A percentile compares a stretch with the other conserved stretches of the same genome.
Evolutionary conservation across 139 green algal genomes (phyloP).

Genomic region (Haematococcus lacustris): DNA sequence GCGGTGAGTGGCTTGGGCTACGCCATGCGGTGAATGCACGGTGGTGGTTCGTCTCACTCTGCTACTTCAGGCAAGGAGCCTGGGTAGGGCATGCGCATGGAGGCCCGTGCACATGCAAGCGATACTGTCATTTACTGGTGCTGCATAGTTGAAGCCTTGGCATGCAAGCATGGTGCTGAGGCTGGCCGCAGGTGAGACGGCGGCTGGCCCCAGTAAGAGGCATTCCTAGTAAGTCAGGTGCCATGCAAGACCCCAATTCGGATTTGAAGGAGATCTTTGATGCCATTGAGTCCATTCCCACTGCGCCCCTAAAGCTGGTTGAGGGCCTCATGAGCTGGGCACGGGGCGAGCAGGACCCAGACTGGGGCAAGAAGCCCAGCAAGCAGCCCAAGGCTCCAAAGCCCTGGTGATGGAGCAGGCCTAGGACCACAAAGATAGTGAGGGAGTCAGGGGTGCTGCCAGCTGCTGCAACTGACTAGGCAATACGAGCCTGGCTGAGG

Average conservation of each 20-base stretch:
- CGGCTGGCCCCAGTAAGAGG: slow-evolving; percentile 89
- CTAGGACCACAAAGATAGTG: no score
- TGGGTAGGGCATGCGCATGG: background rate
- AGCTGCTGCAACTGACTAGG: background rate
- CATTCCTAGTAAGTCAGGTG: slow-evolving; percentile 88
- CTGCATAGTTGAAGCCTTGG: background rate
- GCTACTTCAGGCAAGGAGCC: background rate
- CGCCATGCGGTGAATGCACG: background rate
- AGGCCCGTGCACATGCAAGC: background rate
- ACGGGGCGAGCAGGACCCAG: slow-evolving; percentile 39
- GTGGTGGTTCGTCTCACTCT: background rate
- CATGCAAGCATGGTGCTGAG: background rate
- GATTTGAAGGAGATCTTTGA: slow-evolving; percentile 94
- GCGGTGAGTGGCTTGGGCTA: slow-evolving; percentile 7
- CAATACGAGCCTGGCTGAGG: no score
- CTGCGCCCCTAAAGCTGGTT: slow-evolving; percentile 56
- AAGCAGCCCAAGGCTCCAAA: slow-evolving; percentile 6
- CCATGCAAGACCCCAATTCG: slow-evolving; percentile 77
- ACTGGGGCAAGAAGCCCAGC: slow-evolving; percentile 14
- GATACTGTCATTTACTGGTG: no score
- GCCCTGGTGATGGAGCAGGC: slow-evolving; percentile 8
- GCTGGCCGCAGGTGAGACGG: slow-evolving; percentile 35
- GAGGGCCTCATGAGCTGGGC: slow-evolving; percentile 46
- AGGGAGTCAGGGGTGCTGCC: no score
- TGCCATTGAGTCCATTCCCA: slow-evolving; percentile 69